Percentiles rank a stretch among this genome's conserved stretches.
Conservation (phyloP, 306 rosid species). For the Alnus glutinosa region DNA sequence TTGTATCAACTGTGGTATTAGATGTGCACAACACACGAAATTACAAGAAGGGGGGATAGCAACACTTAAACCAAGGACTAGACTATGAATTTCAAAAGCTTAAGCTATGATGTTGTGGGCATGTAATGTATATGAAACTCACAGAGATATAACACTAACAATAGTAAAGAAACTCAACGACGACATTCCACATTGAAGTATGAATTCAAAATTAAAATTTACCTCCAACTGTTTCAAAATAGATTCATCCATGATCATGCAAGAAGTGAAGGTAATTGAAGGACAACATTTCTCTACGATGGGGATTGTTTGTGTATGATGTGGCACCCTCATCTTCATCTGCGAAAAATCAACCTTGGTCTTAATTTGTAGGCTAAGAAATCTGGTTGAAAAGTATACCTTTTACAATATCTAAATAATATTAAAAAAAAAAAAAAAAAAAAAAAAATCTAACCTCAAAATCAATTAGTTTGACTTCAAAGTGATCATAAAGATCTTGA, state of each 20-base stretch:
- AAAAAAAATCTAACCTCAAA: slow-evolving; percentile 55
- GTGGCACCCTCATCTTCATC: slow-evolving; percentile 53
- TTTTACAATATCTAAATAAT: slow-evolving; percentile 18
- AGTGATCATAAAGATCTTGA: slow-evolving; percentile 59
- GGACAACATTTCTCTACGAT: slow-evolving; percentile 57
- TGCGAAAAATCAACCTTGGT: slow-evolving; percentile 29
- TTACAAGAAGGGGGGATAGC: background rate
- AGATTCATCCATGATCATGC: slow-evolving; percentile 68
- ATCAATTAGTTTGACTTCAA: slow-evolving; percentile 64
- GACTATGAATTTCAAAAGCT: background rate
- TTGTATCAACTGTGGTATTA: background rate
- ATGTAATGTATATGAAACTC: background rate
- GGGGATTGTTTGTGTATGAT: slow-evolving; percentile 45
- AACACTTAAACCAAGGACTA: background rate
- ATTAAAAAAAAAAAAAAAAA: background rate
- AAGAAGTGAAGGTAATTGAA: slow-evolving; percentile 54
- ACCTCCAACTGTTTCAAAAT: slow-evolving; percentile 80
- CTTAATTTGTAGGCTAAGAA: slow-evolving; percentile 24
- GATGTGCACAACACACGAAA: background rate
- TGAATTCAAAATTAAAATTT: slow-evolving; percentile 5
- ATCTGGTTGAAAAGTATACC: slow-evolving; percentile 13
- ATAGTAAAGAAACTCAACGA: background rate
- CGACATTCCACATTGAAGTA: background rate
- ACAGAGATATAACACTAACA: background rate
- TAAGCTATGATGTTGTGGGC: background rate